A percentile compares a stretch with the other conserved stretches of the same genome.
Evolutionary conservation across 768 basidiomycete genomes (phyloP).

Genomic region (Lactarius tabidus): DNA sequence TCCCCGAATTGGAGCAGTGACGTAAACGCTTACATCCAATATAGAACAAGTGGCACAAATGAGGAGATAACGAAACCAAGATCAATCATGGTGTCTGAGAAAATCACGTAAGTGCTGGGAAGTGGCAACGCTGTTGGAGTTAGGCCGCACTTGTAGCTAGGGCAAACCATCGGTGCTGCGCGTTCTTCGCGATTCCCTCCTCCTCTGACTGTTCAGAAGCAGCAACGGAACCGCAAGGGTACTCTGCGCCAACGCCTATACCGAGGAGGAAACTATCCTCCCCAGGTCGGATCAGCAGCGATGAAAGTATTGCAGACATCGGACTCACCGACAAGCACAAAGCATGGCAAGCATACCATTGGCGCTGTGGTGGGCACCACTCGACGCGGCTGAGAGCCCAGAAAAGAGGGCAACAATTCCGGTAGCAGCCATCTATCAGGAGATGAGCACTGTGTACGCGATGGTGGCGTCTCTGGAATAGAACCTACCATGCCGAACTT

Average conservation of each 20-base stretch:
- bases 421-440: constrained; percentile 66
- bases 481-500: constrained; percentile 71
- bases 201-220: constrained; percentile 90
- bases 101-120: constrained; percentile 12
- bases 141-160: constrained; percentile 74
- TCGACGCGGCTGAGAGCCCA: constrained; percentile 73
- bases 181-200: constrained; percentile 66
- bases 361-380: constrained; percentile 70
- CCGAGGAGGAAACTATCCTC: constrained; percentile 73
- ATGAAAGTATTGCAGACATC: not conserved
- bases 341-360: constrained; percentile 74
- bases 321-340: constrained; percentile 62
- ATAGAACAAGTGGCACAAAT: constrained; percentile 80
- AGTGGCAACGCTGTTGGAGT: not conserved
- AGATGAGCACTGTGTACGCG: not conserved
- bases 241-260: constrained; percentile 84
- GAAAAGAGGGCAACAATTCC: constrained; percentile 85
- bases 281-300: not conserved
- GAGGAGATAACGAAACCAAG: constrained; percentile 73
- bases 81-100: constrained; percentile 78
- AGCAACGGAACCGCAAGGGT: constrained; percentile 87
- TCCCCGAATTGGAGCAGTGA: not conserved
- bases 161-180: constrained; percentile 84
- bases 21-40: constrained; percentile 69
- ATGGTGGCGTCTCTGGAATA: not conserved